These are phyloP conservation scores for Coffea eugenioides DNA, from an alignment of 257 asterid genomes.

Conservation along the genomic window DNA sequence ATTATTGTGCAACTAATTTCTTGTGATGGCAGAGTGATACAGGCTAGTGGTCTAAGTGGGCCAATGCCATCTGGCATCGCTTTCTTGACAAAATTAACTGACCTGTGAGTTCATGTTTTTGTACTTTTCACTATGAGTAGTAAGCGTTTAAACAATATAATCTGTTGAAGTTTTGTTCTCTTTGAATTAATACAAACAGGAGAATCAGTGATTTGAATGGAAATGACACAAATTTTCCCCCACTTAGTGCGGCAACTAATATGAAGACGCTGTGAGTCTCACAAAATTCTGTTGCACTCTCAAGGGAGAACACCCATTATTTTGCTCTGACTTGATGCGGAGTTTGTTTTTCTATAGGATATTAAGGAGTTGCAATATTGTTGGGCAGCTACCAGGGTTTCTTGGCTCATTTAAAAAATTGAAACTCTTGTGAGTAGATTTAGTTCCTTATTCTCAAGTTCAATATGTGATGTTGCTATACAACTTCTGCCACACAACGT, in stretches of 20 bases:
- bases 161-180: slow-evolving; percentile 18
- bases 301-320: background rate
- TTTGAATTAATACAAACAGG: slow-evolving; percentile 27
- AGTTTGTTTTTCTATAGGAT: slow-evolving; percentile 40
- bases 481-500: background rate
- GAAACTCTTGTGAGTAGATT: slow-evolving; percentile 48
- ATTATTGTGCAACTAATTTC: background rate
- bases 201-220: slow-evolving; percentile 68
- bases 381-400: slow-evolving; percentile 47
- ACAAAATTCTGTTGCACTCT: background rate
- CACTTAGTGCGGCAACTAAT: slow-evolving; percentile 27
- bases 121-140: background rate
- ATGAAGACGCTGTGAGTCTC: slow-evolving; percentile 49
- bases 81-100: slow-evolving; percentile 49
- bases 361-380: slow-evolving; percentile 67
- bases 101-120: slow-evolving; percentile 41
- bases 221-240: slow-evolving; percentile 50
- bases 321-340: slow-evolving; percentile 8
- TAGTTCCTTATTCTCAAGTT: background rate
- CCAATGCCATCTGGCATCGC: slow-evolving; percentile 62
- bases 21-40: slow-evolving; percentile 40
- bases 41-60: slow-evolving; percentile 58
- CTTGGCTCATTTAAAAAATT: slow-evolving; percentile 35
- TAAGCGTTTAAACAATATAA: background rate
- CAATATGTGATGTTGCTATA: too few relatives aligned